Evolutionary conservation across 345 rosid species (phyloP).

Genomic region (Linum usitatissimum): DNA sequence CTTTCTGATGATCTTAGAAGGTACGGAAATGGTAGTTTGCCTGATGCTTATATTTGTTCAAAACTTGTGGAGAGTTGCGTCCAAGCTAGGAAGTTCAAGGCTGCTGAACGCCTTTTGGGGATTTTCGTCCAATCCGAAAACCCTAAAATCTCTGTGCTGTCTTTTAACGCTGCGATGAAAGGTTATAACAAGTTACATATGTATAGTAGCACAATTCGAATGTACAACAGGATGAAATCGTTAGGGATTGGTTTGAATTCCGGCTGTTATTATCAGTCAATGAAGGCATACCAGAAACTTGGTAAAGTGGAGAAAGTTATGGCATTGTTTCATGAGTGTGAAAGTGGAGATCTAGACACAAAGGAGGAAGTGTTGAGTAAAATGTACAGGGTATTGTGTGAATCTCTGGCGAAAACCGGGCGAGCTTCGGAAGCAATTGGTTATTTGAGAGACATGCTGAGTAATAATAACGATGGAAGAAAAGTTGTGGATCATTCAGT

Average conservation of each 20-base stretch:
- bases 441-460: slow-evolving; percentile 42
- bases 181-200: slow-evolving; percentile 74
- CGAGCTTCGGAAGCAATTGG: slow-evolving; percentile 57
- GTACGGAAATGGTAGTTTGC: slow-evolving; percentile 41
- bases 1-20: slow-evolving; percentile 45
- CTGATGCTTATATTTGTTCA: slow-evolving; percentile 47
- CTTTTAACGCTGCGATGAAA: slow-evolving; percentile 57
- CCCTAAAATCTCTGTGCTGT: slow-evolving; percentile 27
- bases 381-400: slow-evolving; percentile 34
- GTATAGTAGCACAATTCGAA: slow-evolving; percentile 50
- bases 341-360: slow-evolving; percentile 24
- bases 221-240: slow-evolving; percentile 39
- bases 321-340: slow-evolving; percentile 48
- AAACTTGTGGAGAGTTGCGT: slow-evolving; percentile 42
- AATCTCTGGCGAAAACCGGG: slow-evolving; percentile 53
- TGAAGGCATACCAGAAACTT: slow-evolving; percentile 53
- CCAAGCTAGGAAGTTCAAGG: slow-evolving; percentile 43
- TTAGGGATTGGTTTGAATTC: slow-evolving; percentile 34
- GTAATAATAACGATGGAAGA: slow-evolving; percentile 32
- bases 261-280: slow-evolving; percentile 44
- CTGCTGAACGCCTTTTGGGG: slow-evolving; percentile 37
- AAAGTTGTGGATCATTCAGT: slow-evolving; percentile 25
- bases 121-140: slow-evolving; percentile 26
- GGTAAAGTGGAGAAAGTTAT: slow-evolving; percentile 41
- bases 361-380: slow-evolving; percentile 20